Evolutionary conservation across 2,329 filamentous ascomycete genomes (phyloP).

Genomic region (Aspergillus felis): DNA sequence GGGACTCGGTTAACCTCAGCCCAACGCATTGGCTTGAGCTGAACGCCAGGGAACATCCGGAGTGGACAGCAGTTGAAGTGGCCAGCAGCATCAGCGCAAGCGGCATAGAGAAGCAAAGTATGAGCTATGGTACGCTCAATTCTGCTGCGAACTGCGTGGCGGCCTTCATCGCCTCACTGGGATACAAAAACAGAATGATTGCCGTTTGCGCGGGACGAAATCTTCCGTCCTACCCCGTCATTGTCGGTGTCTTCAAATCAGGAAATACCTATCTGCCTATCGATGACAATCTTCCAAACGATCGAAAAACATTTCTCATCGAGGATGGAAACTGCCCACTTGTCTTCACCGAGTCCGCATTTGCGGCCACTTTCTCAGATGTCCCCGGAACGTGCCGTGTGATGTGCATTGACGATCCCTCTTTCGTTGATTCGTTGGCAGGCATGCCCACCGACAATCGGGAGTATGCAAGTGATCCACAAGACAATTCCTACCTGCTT

Average conservation of each 20-base stretch:
- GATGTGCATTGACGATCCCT: conserved; percentile 19
- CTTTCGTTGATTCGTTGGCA: conserved; percentile 11
- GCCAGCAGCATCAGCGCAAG: conserved; percentile 17
- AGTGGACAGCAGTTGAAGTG: conserved; percentile 29
- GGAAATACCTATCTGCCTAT: conserved; percentile 36
- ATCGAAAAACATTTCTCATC: conserved; percentile 27
- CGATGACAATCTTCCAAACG: conserved; percentile 27
- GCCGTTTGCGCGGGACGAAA: conserved; percentile 26
- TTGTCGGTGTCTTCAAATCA: conserved; percentile 31
- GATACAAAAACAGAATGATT: conserved; percentile 22
- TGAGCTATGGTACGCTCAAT: conserved; percentile 25
- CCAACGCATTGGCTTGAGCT: conserved; percentile 29
- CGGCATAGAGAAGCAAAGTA: conserved; percentile 18
- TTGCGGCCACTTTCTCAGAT: conserved; percentile 15
- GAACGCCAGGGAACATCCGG: conserved; percentile 21
- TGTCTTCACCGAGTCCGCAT: conserved; percentile 23
- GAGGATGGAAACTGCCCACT: conserved; percentile 26
- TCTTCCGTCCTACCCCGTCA: conserved; percentile 25
- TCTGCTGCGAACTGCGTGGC: conserved; percentile 22
- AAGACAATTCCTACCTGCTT: conserved; percentile 52
- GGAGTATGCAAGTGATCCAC: conserved; percentile 12
- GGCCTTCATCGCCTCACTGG: conserved; percentile 18
- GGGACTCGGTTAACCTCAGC: conserved; percentile 14
- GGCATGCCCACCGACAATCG: conserved; percentile 14
- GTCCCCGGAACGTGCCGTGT: conserved; percentile 18